Percentiles rank a stretch among this genome's conserved stretches.
Evolutionary conservation across 2,329 filamentous ascomycete species (phyloP).

Genomic region (Truncatella angustata): DNA sequence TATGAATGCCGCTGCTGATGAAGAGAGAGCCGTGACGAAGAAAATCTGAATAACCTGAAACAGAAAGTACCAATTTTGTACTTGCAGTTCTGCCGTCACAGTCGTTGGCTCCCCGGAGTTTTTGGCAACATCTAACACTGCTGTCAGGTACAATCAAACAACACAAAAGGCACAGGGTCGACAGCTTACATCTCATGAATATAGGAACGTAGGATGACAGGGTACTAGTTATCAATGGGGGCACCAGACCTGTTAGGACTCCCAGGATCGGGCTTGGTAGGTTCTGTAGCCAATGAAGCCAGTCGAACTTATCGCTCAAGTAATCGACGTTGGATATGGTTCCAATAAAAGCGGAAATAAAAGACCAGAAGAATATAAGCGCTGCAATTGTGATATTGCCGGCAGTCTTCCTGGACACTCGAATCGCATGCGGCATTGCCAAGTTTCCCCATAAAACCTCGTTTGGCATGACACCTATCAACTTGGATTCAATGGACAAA

Average conservation of each 20-base stretch:
- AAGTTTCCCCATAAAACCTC: constrained; percentile 89
- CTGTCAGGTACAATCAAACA: constrained; percentile 13
- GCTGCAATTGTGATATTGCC: constrained; percentile 65
- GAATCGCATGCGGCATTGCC: constrained; percentile 35
- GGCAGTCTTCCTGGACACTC: constrained; percentile 44
- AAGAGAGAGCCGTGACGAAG: constrained; percentile 75
- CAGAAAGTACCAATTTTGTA: constrained; percentile 77
- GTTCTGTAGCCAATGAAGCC: constrained; percentile 69
- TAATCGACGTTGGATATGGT: constrained; percentile 79
- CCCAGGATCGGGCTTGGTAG: constrained; percentile 70
- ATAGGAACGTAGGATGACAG: constrained; percentile 81
- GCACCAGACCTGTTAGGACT: constrained; percentile 79
- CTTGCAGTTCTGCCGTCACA: constrained; percentile 70
- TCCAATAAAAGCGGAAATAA: constrained; percentile 76
- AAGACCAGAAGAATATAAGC: constrained; percentile 82
- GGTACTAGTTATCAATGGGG: constrained; percentile 73
- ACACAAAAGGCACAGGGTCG: neutral
- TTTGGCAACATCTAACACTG: constrained; percentile 60
- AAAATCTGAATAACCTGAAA: constrained; percentile 86
- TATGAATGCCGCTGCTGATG: constrained; percentile 43
- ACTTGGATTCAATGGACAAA: constrained; percentile 4
- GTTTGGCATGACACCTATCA: constrained; percentile 74
- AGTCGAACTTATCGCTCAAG: constrained; percentile 62
- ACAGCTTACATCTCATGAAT: constrained; percentile 64
- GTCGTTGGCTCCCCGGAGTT: constrained; percentile 68